A percentile compares a stretch with the other conserved stretches of the same genome.
Evolutionary conservation across 2,329 filamentous ascomycete genomes (phyloP).

Genomic region (Trematosphaeria pertusa): DNA sequence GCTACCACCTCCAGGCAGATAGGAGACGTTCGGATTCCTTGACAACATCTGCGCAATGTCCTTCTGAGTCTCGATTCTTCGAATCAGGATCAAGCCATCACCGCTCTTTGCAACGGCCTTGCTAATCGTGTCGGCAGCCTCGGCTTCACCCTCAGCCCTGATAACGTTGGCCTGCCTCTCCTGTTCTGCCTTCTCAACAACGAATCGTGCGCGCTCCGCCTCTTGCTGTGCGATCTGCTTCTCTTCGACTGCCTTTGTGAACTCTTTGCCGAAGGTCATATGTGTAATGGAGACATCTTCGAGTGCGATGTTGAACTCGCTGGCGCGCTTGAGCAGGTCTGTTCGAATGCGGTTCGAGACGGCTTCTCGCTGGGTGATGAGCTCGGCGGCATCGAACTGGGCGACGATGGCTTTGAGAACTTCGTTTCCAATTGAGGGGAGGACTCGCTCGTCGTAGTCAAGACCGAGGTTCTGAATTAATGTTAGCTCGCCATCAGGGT

Average conservation of each 20-base stretch:
- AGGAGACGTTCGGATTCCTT: conserved; percentile 92
- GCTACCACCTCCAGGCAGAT: conserved; percentile 76
- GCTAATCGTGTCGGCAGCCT: conserved; percentile 93
- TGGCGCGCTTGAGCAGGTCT: conserved; percentile 89
- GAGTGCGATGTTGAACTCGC: conserved; percentile 98
- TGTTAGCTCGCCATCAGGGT: too few species aligned
- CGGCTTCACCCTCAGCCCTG: conserved; percentile 95
- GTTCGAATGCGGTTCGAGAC: conserved; percentile 92
- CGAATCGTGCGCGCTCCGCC: conserved; percentile 94
- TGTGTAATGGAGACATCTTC: conserved; percentile 99
- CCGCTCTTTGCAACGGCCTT: conserved; percentile 92
- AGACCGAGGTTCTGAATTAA: conserved; percentile 83
- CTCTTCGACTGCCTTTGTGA: conserved; percentile 98
- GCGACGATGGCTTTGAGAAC: conserved; percentile 62
- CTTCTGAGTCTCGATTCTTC: conserved; percentile 94
- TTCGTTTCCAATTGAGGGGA: conserved; percentile 63
- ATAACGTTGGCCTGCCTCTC: conserved; percentile 99
- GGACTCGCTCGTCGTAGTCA: conserved; percentile 84
- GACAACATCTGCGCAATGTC: conserved; percentile 93
- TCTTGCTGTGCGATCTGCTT: conserved; percentile 99
- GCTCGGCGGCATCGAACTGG: conserved; percentile 61
- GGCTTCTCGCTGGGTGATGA: conserved; percentile 98
- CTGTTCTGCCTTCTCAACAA: conserved; percentile 98
- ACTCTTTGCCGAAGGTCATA: conserved; percentile 99
- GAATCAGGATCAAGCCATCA: conserved; percentile 92